phyloP scores from a whole-genome alignment of 805 yeast genomes.

The Candida xiaguanensis region DNA sequence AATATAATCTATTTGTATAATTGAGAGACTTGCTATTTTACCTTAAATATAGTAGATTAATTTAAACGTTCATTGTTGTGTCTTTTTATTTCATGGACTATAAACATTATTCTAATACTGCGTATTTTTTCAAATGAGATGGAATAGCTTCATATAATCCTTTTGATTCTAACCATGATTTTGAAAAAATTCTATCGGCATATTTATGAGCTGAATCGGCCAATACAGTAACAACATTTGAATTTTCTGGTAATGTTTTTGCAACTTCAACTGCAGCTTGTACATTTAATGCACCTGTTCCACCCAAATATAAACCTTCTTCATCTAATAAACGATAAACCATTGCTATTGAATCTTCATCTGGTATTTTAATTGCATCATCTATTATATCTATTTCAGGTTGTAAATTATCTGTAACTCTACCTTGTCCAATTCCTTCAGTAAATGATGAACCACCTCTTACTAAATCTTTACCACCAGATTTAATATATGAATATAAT shows the following conservation, averaged over 20 bases:
- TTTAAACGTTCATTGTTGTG: no score
- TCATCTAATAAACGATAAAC: constrained; percentile 77
- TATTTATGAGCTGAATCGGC: constrained; percentile 92
- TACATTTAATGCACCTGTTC: constrained; percentile 86
- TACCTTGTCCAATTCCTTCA: constrained; percentile 95
- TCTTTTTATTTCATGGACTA: no score
- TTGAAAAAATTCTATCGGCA: constrained; percentile 74
- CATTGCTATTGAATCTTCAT: constrained; percentile 80
- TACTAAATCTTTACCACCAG: constrained; percentile 63
- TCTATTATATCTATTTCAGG: constrained; percentile 73
- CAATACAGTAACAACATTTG: constrained; percentile 83
- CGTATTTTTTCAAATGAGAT: constrained; percentile 65
- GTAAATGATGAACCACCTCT: constrained; percentile 85
- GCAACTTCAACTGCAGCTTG: constrained; percentile 85
- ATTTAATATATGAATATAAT: constrained; percentile 70
- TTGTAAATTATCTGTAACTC: constrained; percentile 78
- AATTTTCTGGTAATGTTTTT: constrained; percentile 64
- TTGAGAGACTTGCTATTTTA: no score
- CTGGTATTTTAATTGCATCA: constrained; percentile 76
- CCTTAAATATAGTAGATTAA: no score
- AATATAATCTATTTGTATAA: no score
- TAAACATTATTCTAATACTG: constrained; percentile 30
- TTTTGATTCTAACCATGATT: constrained; percentile 72
- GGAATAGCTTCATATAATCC: constrained; percentile 66
- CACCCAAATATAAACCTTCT: constrained; percentile 89